phyloP scores from a whole-genome alignment of 352 stramenopile genomes.

The Phytophthora sojae region DNA sequence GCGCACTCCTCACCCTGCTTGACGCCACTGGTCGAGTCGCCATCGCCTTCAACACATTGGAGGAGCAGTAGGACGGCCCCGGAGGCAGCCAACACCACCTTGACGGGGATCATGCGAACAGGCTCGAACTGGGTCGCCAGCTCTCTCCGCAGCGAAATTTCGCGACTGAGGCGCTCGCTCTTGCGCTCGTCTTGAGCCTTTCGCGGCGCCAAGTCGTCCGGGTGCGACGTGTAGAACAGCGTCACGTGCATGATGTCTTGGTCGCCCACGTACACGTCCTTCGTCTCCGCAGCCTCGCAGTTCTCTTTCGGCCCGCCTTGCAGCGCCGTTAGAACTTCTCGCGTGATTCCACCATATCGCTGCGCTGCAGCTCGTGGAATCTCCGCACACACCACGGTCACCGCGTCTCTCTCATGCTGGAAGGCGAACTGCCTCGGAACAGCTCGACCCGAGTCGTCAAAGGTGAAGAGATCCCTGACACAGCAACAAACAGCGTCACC shows the following conservation, averaged over 20 bases:
- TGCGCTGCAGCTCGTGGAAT: slow-evolving; percentile 40
- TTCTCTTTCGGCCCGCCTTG: neutral
- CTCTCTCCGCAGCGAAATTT: slow-evolving; percentile 43
- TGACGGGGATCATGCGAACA: slow-evolving; percentile 35
- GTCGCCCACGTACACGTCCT: slow-evolving; percentile 62
- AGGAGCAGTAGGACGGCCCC: slow-evolving; percentile 64
- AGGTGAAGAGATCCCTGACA: slow-evolving; percentile 37
- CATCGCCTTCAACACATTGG: slow-evolving; percentile 38
- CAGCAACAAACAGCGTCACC: neutral
- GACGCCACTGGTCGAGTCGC: neutral
- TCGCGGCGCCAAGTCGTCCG: slow-evolving; percentile 50
- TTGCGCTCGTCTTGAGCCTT: slow-evolving; percentile 14
- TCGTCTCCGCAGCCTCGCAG: neutral
- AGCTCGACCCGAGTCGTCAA: slow-evolving; percentile 35
- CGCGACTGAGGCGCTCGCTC: slow-evolving; percentile 28
- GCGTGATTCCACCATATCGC: slow-evolving; percentile 35
- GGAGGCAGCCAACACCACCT: slow-evolving; percentile 47
- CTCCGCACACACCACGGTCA: slow-evolving; percentile 53
- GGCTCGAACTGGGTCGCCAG: slow-evolving; percentile 43
- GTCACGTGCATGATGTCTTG: slow-evolving; percentile 72
- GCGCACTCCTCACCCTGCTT: neutral
- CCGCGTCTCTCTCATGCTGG: slow-evolving; percentile 40
- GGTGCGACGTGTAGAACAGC: slow-evolving; percentile 75
- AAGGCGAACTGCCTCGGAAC: slow-evolving; percentile 50
- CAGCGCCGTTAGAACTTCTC: slow-evolving; percentile 42